These are phyloP conservation scores for Russula sp. DNA, from an alignment of 768 basidiomycete genomes.

Conservation along the genomic window DNA sequence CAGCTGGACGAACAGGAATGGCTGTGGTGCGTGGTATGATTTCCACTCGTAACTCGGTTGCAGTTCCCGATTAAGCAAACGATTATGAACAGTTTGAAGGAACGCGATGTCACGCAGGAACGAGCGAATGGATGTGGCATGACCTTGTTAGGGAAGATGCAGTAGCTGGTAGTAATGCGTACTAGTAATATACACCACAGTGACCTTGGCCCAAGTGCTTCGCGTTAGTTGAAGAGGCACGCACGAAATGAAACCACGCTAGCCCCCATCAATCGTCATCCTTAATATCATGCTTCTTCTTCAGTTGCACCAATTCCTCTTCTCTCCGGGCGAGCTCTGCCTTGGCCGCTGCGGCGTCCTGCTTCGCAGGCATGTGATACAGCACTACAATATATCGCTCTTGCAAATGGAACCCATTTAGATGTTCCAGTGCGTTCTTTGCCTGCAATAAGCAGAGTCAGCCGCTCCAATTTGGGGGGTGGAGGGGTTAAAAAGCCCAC, in stretches of 20 bases:
- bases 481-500: constrained; percentile 29
- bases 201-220: neutral
- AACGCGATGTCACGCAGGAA: neutral
- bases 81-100: neutral
- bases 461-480: constrained; percentile 11
- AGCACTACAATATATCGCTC: constrained; percentile 98
- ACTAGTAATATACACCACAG: neutral
- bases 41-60: too few relatives aligned
- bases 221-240: neutral
- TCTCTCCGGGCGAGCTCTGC: constrained; percentile 88
- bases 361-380: constrained; percentile 97
- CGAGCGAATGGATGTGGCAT: neutral
- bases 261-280: constrained; percentile 53
- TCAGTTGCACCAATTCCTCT: constrained; percentile 81
- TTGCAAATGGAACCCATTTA: constrained; percentile 97
- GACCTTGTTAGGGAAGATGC: neutral
- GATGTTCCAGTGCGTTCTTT: constrained; percentile 91
- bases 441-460: constrained; percentile 46
- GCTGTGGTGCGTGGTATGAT: too few relatives aligned
- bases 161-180: neutral
- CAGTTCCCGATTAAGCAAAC: too few relatives aligned
- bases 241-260: neutral
- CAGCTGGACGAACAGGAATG: too few relatives aligned
- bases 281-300: constrained; percentile 75
- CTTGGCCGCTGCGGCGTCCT: constrained; percentile 89